These are phyloP conservation scores for Solanum clarkiae DNA, from an alignment of 257 asterid genomes.

Conservation along the genomic window DNA sequence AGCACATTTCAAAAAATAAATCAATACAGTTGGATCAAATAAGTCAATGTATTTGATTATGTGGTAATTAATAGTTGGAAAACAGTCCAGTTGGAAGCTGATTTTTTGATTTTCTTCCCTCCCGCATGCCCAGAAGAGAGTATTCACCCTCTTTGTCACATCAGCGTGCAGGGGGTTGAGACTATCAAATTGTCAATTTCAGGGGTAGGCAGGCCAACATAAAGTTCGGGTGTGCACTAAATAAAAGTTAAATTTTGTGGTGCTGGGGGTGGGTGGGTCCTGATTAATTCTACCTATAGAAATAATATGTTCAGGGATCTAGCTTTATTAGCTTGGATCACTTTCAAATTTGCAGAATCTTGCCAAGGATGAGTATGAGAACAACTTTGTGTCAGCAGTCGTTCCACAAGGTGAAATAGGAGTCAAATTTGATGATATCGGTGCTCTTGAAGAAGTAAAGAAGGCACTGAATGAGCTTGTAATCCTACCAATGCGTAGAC, in stretches of 20 bases:
- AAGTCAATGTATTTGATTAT: background rate
- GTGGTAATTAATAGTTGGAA: background rate
- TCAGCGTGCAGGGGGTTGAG: background rate
- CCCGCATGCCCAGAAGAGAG: background rate
- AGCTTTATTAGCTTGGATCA: background rate
- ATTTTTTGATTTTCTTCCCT: background rate
- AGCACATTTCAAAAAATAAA: no score
- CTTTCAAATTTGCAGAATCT: slow-evolving; percentile 51
- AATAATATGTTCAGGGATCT: background rate
- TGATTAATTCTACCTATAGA: background rate
- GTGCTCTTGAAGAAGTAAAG: slow-evolving; percentile 97
- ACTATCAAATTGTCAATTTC: background rate
- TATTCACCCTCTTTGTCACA: background rate
- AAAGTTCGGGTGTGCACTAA: background rate
- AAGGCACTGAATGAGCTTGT: slow-evolving; percentile 89
- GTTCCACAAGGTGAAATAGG: slow-evolving; percentile 98
- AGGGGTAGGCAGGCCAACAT: background rate
- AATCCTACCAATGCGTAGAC: slow-evolving; percentile 94
- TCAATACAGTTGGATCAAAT: background rate
- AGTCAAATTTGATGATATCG: slow-evolving; percentile 88
- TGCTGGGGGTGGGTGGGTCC: background rate
- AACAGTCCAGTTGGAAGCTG: background rate
- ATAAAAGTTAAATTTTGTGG: background rate
- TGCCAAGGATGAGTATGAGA: slow-evolving; percentile 95
- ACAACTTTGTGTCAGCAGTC: slow-evolving; percentile 86